phyloP scores from a whole-genome alignment of 208 protist genomes.

The Leptomonas pyrrhocoris region DNA sequence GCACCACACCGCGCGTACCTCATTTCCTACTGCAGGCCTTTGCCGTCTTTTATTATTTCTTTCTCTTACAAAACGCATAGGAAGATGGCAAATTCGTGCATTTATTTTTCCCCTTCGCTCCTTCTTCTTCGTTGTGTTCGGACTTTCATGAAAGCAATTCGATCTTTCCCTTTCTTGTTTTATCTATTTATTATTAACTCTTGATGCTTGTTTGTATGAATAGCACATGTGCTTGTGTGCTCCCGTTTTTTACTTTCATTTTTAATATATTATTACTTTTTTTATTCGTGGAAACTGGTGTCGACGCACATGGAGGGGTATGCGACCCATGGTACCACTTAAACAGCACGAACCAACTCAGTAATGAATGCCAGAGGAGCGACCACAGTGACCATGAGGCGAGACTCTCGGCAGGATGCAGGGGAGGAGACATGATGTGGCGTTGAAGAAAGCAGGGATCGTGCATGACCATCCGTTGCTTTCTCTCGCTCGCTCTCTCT shows the following conservation, averaged over 20 bases:
- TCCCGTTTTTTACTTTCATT: slow-evolving; percentile 9
- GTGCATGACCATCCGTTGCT: no score
- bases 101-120: slow-evolving; percentile 12
- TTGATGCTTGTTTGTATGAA: not conserved
- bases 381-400: no score
- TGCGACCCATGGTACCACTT: not conserved
- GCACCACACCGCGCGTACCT: not conserved
- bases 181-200: slow-evolving; percentile 4
- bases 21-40: not conserved
- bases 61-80: not conserved
- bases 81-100: not conserved
- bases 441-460: no score
- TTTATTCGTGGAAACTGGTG: not conserved
- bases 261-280: no score
- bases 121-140: not conserved
- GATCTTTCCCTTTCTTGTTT: not conserved
- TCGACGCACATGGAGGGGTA: no score
- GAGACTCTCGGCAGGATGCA: no score
- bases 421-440: no score
- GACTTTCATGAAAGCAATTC: not conserved
- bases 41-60: not conserved
- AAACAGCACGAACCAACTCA: no score
- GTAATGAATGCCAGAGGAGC: no score
- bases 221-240: not conserved
- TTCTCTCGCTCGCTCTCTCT: no score